phyloP scores from a whole-genome alignment of 225 moss, liverwort and hornwort species.

The Anthoceros angustus region DNA sequence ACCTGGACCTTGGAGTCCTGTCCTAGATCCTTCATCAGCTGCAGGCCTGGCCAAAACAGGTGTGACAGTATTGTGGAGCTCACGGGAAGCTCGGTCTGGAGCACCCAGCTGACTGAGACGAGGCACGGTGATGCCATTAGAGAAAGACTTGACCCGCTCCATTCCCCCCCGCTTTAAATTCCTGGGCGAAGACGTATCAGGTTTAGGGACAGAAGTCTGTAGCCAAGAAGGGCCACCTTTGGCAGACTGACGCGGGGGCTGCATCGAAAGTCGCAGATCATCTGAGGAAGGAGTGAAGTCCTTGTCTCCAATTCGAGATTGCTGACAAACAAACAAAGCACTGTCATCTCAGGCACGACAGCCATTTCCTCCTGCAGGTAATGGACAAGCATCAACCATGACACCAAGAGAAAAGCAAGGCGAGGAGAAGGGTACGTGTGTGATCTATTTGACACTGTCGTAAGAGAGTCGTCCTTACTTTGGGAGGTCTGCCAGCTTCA shows the following conservation, averaged over 20 bases:
- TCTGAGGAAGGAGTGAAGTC: constrained; percentile 36
- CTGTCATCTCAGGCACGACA: not conserved
- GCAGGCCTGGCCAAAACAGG: constrained; percentile 41
- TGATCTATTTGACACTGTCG: not conserved
- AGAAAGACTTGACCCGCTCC: constrained; percentile 33
- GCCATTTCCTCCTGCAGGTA: no score
- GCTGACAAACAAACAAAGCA: constrained; percentile 18
- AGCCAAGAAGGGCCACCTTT: constrained; percentile 39
- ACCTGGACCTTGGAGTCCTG: constrained; percentile 67
- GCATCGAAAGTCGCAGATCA: constrained; percentile 85
- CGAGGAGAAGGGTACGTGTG: not conserved
- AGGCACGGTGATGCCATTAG: constrained; percentile 23
- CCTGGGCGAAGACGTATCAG: constrained; percentile 36
- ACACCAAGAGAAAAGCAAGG: not conserved
- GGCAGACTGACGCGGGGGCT: constrained; percentile 66
- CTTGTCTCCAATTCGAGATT: constrained; percentile 46
- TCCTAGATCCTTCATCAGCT: constrained; percentile 93
- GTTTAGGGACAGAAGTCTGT: constrained; percentile 29
- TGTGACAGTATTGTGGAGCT: not conserved
- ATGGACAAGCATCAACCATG: no score
- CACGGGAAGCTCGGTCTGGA: not conserved
- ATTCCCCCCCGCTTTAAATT: constrained; percentile 37
- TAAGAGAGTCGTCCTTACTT: constrained; percentile 26
- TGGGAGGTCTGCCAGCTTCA: constrained; percentile 60
- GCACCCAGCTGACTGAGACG: constrained; percentile 56